Conservation (phyloP, 805 yeast genomes). For the Candida endomychidarum region DNA sequence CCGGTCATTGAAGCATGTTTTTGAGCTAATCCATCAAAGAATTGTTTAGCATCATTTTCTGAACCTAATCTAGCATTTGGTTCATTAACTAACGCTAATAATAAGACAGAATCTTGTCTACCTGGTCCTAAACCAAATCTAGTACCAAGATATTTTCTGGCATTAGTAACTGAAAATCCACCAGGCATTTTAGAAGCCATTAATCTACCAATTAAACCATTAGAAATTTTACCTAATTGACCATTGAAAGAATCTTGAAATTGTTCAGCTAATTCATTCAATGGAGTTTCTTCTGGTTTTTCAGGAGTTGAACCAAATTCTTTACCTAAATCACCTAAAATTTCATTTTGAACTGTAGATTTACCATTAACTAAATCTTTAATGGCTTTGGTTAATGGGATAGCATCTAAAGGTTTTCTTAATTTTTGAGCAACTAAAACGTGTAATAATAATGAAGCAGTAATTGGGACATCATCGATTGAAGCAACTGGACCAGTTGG, state of each 20-base stretch:
- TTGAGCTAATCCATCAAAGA: constrained; percentile 76
- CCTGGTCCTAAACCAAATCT: constrained; percentile 93
- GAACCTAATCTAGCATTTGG: constrained; percentile 85
- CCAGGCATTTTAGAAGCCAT: constrained; percentile 99
- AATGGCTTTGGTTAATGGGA: constrained; percentile 89
- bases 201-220: constrained; percentile 84
- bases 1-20: constrained; percentile 86
- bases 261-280: constrained; percentile 91
- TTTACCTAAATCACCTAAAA: constrained; percentile 96
- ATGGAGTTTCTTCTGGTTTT: constrained; percentile 97
- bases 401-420: constrained; percentile 83
- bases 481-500: constrained; percentile 80
- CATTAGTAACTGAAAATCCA: constrained; percentile 90
- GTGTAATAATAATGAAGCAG: constrained; percentile 79
- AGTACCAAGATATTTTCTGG: constrained; percentile 87
- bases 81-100: constrained; percentile 82
- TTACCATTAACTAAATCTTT: constrained; percentile 98
- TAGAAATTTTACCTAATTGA: constrained; percentile 88
- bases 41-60: constrained; percentile 88
- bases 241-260: constrained; percentile 92
- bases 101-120: constrained; percentile 88
- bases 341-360: constrained; percentile 98
- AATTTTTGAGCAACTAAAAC: constrained; percentile 93
- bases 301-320: constrained; percentile 98
- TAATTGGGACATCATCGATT: constrained; percentile 85